phyloP scores from a whole-genome alignment of 371 early-diverging fungal species.

The Syncephalastrum sp. region DNA sequence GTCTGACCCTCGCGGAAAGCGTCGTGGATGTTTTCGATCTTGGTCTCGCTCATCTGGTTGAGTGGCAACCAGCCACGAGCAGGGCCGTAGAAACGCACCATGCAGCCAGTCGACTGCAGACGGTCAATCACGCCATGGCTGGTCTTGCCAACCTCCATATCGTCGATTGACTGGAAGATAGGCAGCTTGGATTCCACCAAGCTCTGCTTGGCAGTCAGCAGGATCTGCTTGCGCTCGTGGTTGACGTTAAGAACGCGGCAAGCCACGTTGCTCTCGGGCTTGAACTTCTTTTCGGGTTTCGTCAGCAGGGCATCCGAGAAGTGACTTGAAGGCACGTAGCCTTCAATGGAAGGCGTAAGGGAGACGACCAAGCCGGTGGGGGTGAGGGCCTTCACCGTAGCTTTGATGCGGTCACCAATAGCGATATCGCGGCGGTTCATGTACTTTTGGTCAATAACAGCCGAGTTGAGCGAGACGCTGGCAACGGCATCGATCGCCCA shows the following conservation, averaged over 20 bases:
- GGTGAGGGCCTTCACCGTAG: slow-evolving; percentile 47
- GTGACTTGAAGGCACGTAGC: slow-evolving; percentile 71
- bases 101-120: slow-evolving; percentile 65
- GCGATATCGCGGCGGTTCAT: slow-evolving; percentile 69
- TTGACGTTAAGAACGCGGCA: slow-evolving; percentile 73
- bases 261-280: slow-evolving; percentile 63
- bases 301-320: slow-evolving; percentile 74
- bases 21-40: slow-evolving; percentile 39
- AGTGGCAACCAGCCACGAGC: slow-evolving; percentile 69
- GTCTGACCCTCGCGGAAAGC: slow-evolving; percentile 74
- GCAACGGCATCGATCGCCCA: slow-evolving; percentile 74
- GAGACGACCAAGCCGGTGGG: slow-evolving; percentile 66
- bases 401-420: slow-evolving; percentile 68
- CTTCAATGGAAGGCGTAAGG: slow-evolving; percentile 64
- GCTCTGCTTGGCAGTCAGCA: slow-evolving; percentile 77
- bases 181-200: slow-evolving; percentile 75
- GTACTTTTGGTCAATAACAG: slow-evolving; percentile 68
- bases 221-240: slow-evolving; percentile 49
- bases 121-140: slow-evolving; percentile 66
- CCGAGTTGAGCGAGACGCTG: slow-evolving; percentile 69
- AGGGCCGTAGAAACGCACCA: slow-evolving; percentile 78
- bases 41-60: slow-evolving; percentile 61
- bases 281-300: slow-evolving; percentile 79
- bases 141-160: slow-evolving; percentile 55
- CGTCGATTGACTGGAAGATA: slow-evolving; percentile 57